Base-by-base conservation (phyloP, 75 land plant species). In the Sequoia sempervirens region DNA sequence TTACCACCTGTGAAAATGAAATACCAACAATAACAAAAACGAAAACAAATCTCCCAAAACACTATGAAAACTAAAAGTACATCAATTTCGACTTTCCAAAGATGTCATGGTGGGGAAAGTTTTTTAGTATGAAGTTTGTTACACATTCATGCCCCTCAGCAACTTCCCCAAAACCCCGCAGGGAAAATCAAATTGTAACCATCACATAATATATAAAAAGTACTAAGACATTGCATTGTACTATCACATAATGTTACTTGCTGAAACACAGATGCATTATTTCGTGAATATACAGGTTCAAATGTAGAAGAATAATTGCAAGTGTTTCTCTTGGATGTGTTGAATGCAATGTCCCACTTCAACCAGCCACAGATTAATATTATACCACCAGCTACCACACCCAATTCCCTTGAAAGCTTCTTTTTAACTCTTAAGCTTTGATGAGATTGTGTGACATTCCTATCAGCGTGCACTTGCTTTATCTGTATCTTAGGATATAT, bases 1-100 rank as follows among this genome's bases (percentile, higher is more conserved):
- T 94, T 26, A 97, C 92, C 23, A 97, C 99, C 99, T 96, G 91
- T 68, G 90, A 80, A 45, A 74, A 70, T 70, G 4, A 2, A 70
- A 28, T 30, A 32, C 13, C 12, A 30, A 70, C 12, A 32, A 10
- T 30, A 70, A 32, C 28, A 61, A 5, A 23, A 50, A 50, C 68
- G 3, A 4, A 20, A 30, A 2, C 73, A 70, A 32, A 70, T 70
- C 15, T 70, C 36, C 73, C 73, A 70, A 28, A 69, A 11, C 14
- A 32, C 37, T 70, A 2, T 32, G 14, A 70, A 70, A 34, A 34
- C 36, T 34, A 34, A 34, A 30, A 12, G 14, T 32, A 32, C 66
- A 61, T 11, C 36, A 68, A 9, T 2, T 26, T 64, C 68, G 2
- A 64, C 72, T 30, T 68, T 68, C 34, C 72, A 68, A 68, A 68